These are phyloP conservation scores for Nepenthes gracilis DNA, from an alignment of 148 eudicot genomes.

Conservation along the genomic window DNA sequence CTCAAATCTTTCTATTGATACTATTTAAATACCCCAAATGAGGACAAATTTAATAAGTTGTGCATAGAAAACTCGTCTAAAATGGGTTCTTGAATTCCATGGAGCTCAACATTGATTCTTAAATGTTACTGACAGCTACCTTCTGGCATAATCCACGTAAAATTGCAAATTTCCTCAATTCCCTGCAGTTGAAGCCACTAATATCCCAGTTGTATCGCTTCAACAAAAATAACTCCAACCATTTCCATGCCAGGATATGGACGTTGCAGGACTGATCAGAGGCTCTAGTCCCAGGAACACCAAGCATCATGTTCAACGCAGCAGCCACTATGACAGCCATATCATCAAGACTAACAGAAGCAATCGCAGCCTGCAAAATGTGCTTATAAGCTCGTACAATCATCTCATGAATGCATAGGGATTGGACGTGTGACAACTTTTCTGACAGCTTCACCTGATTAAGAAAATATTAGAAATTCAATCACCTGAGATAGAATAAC, in stretches of 20 bases:
- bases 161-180: constrained; percentile 86
- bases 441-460: constrained; percentile 92
- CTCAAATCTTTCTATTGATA: too few species aligned
- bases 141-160: constrained; percentile 97
- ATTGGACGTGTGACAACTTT: constrained; percentile 94
- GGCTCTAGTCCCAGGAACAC: constrained; percentile 37
- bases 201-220: constrained; percentile 92
- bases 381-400: constrained; percentile 98
- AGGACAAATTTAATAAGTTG: too few species aligned
- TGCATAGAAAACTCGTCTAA: too few species aligned
- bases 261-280: constrained; percentile 31
- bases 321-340: constrained; percentile 72
- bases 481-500: not conserved
- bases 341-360: constrained; percentile 54
- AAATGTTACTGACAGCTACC: constrained; percentile 26
- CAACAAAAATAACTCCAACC: constrained; percentile 75
- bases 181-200: constrained; percentile 57
- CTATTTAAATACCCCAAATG: too few species aligned
- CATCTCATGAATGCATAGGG: constrained; percentile 99
- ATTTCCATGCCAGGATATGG: constrained; percentile 59
- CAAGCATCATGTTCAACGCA: constrained; percentile 84
- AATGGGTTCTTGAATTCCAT: too few species aligned
- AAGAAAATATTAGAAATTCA: constrained; percentile 7
- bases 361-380: constrained; percentile 89
- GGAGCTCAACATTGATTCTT: too few species aligned